Evolutionary conservation across 495 filamentous ascomycete genomes (phyloP), one percentile per base, ranked within the genome.

Genomic region (Neurospora sp.): DNA sequence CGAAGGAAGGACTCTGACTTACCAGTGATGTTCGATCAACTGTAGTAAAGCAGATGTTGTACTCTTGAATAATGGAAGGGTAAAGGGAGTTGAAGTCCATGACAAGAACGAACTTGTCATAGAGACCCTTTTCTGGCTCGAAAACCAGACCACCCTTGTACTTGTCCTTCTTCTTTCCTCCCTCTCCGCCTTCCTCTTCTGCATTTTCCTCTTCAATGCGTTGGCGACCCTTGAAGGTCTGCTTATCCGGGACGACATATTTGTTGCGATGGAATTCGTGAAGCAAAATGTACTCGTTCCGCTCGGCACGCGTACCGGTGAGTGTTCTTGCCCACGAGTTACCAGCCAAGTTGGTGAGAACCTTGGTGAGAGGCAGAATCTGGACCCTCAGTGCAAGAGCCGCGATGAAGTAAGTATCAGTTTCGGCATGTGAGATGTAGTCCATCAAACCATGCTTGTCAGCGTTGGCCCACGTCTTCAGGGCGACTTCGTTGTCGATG

Each of bases 11-110:
- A 6, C 37, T 35, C 5, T 0, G 18, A 76, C 84, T 80, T 79
- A 86, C 85, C 88, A 85, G 85, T 89, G 88, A 79, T 86, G 86
- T 77, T 87, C 89, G 86, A 75, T 98, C 93, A 5, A 98, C 94
- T 0, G 96, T 99, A 5, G 96, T 99, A 82, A 99, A 99, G 85
- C 96, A 99, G 78, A 99, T 99, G 80, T 99, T 99, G 84, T 89
- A 98, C 86, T 99, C 96, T 80, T 98, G 96, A 76, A 99, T 99
- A 77, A 99, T 98, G 82, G 94, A 97, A 16, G 96, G 96, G 78
- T 99, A 99, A 77, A 99, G 85, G 82, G 94, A 97, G 88, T 99
- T 99, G 85, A 98, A 99, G 84, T 99, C 96, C 96, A 99, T 99
- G 80, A 99, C 96, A 27, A 99, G 88, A 39, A 99, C 90, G 78